These are phyloP conservation scores for Fusarium setosum DNA, from an alignment of 2,329 filamentous ascomycete genomes.

Conservation along the genomic window DNA sequence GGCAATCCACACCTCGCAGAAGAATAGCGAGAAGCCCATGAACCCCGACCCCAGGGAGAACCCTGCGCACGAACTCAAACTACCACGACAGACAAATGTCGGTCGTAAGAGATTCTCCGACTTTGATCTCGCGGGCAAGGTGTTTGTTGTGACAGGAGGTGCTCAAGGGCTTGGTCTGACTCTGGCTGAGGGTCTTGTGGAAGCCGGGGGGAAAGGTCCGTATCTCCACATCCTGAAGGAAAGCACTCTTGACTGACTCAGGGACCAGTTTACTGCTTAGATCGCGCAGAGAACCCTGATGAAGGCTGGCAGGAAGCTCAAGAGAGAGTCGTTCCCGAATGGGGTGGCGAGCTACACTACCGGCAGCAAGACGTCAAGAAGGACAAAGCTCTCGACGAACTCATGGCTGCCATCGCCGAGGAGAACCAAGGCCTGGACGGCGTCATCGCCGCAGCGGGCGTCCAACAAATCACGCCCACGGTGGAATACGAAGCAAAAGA, in stretches of 20 bases:
- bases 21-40: conserved; percentile 20
- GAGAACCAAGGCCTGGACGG: conserved; percentile 73
- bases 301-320: conserved; percentile 71
- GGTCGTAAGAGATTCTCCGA: conserved; percentile 65
- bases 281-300: conserved; percentile 61
- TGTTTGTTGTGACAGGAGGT: conserved; percentile 78
- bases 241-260: background rate
- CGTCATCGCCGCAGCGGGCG: conserved; percentile 75
- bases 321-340: conserved; percentile 68
- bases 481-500: conserved; percentile 71
- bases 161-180: conserved; percentile 79
- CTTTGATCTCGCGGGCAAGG: conserved; percentile 75
- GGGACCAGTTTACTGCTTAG: conserved; percentile 65
- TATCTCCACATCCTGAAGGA: conserved; percentile 34
- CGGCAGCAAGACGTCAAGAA: conserved; percentile 75
- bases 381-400: conserved; percentile 65
- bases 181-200: conserved; percentile 77
- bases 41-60: conserved; percentile 41
- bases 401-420: conserved; percentile 69
- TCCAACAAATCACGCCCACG: conserved; percentile 75
- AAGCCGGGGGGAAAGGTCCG: conserved; percentile 76
- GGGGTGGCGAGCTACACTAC: conserved; percentile 74
- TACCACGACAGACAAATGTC: conserved; percentile 30
- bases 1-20: conserved; percentile 10
- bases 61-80: conserved; percentile 15